Evolutionary conservation across 2,329 filamentous ascomycete genomes (phyloP).

Genomic region (Cryphonectria nitschkei): DNA sequence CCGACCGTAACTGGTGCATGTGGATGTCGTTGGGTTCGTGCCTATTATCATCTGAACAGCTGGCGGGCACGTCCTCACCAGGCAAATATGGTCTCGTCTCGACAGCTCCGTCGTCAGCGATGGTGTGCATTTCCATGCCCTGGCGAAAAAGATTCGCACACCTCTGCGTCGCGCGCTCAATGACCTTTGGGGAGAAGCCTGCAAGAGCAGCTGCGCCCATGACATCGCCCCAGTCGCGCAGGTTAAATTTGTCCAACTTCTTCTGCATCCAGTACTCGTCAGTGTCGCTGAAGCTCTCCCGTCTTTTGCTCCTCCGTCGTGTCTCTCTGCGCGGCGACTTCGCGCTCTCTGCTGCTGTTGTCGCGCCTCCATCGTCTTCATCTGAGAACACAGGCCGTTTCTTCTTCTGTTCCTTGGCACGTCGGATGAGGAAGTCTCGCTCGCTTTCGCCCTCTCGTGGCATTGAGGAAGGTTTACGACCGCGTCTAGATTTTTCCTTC

Average conservation of each 20-base stretch:
- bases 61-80: slow-evolving; percentile 31
- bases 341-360: slow-evolving; percentile 35
- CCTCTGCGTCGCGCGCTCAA: slow-evolving; percentile 72
- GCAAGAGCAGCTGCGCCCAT: slow-evolving; percentile 76
- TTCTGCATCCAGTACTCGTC: slow-evolving; percentile 25
- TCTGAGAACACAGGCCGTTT: slow-evolving; percentile 43
- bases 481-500: slow-evolving; percentile 24
- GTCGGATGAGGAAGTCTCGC: slow-evolving; percentile 41
- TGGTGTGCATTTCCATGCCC: slow-evolving; percentile 65
- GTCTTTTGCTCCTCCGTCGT: slow-evolving; percentile 31
- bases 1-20: slow-evolving; percentile 18
- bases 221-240: slow-evolving; percentile 84
- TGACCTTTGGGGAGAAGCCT: slow-evolving; percentile 66
- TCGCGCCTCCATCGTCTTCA: slow-evolving; percentile 29
- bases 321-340: slow-evolving; percentile 30
- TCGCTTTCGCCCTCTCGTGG: slow-evolving; percentile 36
- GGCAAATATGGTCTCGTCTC: slow-evolving; percentile 36
- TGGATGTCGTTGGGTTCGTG: neutral
- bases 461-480: slow-evolving; percentile 30
- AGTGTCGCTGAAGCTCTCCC: slow-evolving; percentile 32
- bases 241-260: slow-evolving; percentile 40
- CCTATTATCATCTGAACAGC: slow-evolving; percentile 15
- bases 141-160: slow-evolving; percentile 78
- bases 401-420: slow-evolving; percentile 41
- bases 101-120: slow-evolving; percentile 42